Evolutionary conservation across 225 moss, liverwort and hornwort species (phyloP), one percentile per base, ranked within the genome.

Genomic region (Pleurozium schreberi): DNA sequence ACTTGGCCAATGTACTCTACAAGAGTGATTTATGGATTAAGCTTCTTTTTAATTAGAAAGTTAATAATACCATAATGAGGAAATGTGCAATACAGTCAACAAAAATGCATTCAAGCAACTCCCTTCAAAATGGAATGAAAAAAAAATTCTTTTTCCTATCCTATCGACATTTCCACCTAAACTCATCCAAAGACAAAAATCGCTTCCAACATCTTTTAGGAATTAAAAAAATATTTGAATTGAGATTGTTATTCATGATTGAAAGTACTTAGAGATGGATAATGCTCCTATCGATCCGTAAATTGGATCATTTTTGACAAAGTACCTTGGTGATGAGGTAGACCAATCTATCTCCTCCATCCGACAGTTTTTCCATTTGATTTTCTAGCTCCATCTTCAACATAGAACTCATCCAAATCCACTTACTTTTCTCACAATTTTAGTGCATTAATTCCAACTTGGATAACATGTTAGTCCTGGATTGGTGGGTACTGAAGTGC

Each of bases 181-280:
- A 69, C 23, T 40, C 40, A 23, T 69, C 0, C 4, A 2, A 40
- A 40, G 3, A 69, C 14, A 40, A n/a, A 23, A 69, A n/a, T 23
- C 3, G 0, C 14, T 16, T 23, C 2, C n/a, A n/a, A n/a, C 1
- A 1, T 0, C 1, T 6, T 64, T 4, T 14, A 70, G 8, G 5
- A 4, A 2, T 70, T 8, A 45, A 45, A 28, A 0, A 6, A 18
- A 30, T 45, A 17, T 28, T 73, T 9, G 1, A 45, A 45, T 17
- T 17, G 1, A 28, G 0, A 30, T 45, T 45, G 7, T 16, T 73
- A 17, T n/a, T n/a, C 0, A 10, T 0, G 17, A 1, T 47, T 74
- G 2, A 3, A 74, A 43, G 5, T 27, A 71, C 3, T 27, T 27
- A 27, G 1, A 71, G 0, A 0, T n/a, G n/a, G n/a, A n/a, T n/a